Base-by-base conservation (phyloP, 2,329 filamentous ascomycete species). In the Aspergillus sp. region DNA sequence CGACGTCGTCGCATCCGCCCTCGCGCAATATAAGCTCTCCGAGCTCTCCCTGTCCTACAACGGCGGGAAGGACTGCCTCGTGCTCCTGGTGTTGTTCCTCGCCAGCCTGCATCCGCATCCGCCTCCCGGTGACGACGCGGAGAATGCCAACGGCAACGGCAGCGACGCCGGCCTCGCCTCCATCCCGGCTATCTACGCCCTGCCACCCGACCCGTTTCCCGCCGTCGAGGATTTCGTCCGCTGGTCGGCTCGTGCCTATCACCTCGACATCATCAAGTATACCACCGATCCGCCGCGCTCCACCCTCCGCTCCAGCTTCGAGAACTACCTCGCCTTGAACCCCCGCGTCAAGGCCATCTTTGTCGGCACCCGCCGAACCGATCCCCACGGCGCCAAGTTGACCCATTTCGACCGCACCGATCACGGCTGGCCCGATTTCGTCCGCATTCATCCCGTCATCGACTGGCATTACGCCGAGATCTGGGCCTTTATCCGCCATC, bases 391-490 rank as follows among this genome's bases (percentile, higher is more conserved):
- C 44, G 86, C 85, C 61, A 78, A 81, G 14, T 71, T 99, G 64
- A 88, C 82, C 36, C 85, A 89, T 72, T 97, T 97, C 68, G 89
- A 96, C 68, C 82, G 81, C 47, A 99, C 94, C 4, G 94, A 97
- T 72, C 78, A 82, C 32, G 91, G 88, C 2, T 99, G 94, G 94
- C 94, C 94, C 32, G 76, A 80, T 41, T 96, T 97, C 66, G 92
- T 97, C 86, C 84, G 94, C 53, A 81, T 97, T 55, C 91, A 99
- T 72, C 93, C 94, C 0, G 89, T 99, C 9, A 92, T 99, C 66
- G 94, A 99, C 73, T 99, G 94, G 94, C 90, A 94, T 70, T 96
- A 97, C 71, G 83, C 85, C 10, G 93, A 97, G 71, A 93, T 97
- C 49, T 97, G 94, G 94, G 84, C 86, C 16, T 91, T 95, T 67